phyloP scores from a whole-genome alignment of 2,329 filamentous ascomycete species.

The Eurotiales sp. region DNA sequence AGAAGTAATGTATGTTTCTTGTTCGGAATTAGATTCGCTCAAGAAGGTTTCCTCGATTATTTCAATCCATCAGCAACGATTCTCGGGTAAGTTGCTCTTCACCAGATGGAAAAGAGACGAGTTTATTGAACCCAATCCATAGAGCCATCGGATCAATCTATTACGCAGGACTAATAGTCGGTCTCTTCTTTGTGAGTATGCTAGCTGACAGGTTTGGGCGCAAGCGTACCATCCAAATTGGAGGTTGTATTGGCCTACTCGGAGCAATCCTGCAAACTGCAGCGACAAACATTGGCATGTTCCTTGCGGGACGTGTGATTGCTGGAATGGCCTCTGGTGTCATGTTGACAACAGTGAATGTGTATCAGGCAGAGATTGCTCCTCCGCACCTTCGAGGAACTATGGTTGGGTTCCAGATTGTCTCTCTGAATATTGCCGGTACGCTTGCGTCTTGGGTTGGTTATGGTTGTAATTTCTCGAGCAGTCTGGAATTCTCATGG shows the following conservation, averaged over 20 bases:
- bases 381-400: constrained; percentile 14
- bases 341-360: background rate
- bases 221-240: too few species aligned
- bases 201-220: too few species aligned
- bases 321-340: background rate
- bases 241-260: too few species aligned
- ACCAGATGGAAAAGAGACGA: too few species aligned
- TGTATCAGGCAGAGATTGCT: constrained; percentile 13
- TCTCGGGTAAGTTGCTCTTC: too few species aligned
- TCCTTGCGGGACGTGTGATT: background rate
- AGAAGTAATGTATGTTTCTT: constrained; percentile 37
- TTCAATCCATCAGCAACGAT: too few species aligned
- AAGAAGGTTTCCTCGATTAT: constrained; percentile 10
- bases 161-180: too few species aligned
- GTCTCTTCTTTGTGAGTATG: too few species aligned
- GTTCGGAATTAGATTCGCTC: constrained; percentile 29
- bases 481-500: background rate
- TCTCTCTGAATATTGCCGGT: background rate
- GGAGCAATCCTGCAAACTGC: too few species aligned
- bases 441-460: background rate
- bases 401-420: constrained; percentile 5
- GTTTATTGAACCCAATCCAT: too few species aligned
- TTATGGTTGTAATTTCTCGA: background rate
- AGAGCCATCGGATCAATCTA: too few species aligned
- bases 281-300: background rate